Evolutionary conservation across 1,139 yeast species (phyloP).

Genomic region (Wickerhamomyces sp.): DNA sequence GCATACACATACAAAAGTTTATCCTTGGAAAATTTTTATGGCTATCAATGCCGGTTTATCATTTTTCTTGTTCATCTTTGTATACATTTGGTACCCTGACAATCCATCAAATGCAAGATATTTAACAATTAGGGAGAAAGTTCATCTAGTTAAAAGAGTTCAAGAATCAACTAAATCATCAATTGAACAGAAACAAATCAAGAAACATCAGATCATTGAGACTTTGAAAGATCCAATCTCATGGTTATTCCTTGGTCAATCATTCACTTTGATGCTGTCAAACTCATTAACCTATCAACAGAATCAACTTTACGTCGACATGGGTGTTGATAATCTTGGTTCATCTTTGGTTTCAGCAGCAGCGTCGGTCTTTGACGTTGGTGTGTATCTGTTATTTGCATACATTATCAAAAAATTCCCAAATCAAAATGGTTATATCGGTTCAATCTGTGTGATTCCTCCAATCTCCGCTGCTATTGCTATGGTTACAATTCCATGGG

Average conservation of each 20-base stretch:
- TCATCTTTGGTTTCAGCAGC: not conserved
- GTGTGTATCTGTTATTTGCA: not conserved
- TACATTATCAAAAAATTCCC: not conserved
- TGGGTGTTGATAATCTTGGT: not conserved
- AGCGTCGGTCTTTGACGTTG: not conserved
- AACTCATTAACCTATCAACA: not conserved
- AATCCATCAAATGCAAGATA: conserved; percentile 35
- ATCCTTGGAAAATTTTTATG: conserved; percentile 32
- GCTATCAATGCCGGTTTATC: conserved; percentile 37
- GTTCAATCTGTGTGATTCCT: conserved; percentile 20
- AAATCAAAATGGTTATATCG: not conserved
- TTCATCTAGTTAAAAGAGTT: conserved; percentile 37
- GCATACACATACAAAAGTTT: conserved; percentile 26
- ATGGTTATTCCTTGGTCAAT: conserved; percentile 30
- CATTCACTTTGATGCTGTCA: not conserved
- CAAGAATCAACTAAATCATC: conserved; percentile 32
- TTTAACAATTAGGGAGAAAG: conserved; percentile 32
- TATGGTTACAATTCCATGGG: conserved; percentile 22
- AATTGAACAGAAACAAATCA: conserved; percentile 36
- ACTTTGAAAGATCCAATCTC: conserved; percentile 39
- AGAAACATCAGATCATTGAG: conserved; percentile 35
- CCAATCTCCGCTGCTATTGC: conserved; percentile 28
- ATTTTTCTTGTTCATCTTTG: conserved; percentile 25
- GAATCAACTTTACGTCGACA: not conserved
- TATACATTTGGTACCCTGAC: conserved; percentile 33